Evolutionary conservation across 768 basidiomycete species (phyloP), one percentile per base, ranked within the genome.

Genomic region (Rhodotorula taiwanensis): DNA sequence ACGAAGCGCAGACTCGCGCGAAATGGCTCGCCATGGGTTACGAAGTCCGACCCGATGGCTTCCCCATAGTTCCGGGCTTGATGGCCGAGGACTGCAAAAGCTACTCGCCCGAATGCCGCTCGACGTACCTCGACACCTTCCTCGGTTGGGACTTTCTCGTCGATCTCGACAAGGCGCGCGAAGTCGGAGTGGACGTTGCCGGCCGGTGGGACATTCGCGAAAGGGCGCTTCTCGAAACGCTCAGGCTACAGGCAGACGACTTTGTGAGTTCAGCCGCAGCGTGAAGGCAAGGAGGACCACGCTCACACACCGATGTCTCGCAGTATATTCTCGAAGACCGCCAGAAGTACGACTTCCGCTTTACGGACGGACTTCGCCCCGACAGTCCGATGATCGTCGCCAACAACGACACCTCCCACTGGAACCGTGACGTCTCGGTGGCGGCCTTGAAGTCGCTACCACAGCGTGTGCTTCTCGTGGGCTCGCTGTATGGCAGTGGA

Each of bases 401-500:
- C 47, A 34, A 28, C 49, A 31, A 13, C 44, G 34, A 21, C 55
- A 43, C 55, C 27, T 43, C 45, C 6, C 53, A 48, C 41, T 70
- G 52, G 51, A 50, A 53, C 27, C 64, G 67, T 33, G 42, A 43
- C 34, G 60, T 72, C n/a, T 64, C 64, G 23, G 6, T 64, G 34
- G 31, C 33, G 4, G n/a, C 41, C 23, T 58, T 86, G n/a, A 74
- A 74, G 2, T 33, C 70, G 23, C 71, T 76, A 28, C 72, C 72
- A 6, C 76, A 83, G 51, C 81, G 79, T 8, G 79, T 89, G 36
- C 70, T 90, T 28, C 82, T 84, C 58, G 70, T 89, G 13, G 88
- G 88, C 16, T 84, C 84, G 0, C 79, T 89, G 3, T 89, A 89
- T 75, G 87, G 86, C 8, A 82, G 85, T 2, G 83, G 83, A 1